Percentiles rank a stretch among this genome's conserved stretches.
phyloP scores from a whole-genome alignment of 73 alveolate genomes.

The Paramecium sexaurelia region DNA sequence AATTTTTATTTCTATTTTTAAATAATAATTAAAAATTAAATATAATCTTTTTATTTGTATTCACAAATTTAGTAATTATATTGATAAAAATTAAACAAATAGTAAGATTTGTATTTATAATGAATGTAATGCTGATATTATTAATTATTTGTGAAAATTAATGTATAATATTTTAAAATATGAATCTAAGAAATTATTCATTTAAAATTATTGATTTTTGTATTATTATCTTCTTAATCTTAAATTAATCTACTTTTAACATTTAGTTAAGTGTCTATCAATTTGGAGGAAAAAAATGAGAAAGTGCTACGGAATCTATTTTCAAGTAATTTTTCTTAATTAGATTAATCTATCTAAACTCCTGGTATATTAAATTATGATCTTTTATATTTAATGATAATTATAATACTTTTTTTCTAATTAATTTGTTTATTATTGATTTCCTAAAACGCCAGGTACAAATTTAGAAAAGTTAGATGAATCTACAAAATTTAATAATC shows the following conservation, averaged over 20 bases:
- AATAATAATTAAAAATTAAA: too few relatives aligned
- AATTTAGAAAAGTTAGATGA: not conserved
- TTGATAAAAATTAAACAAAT: too few relatives aligned
- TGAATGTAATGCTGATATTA: too few relatives aligned
- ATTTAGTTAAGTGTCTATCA: not conserved
- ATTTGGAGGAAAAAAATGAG: not conserved
- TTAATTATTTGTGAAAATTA: not conserved
- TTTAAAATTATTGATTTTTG: not conserved
- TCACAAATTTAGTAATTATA: too few relatives aligned
- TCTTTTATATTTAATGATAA: not conserved
- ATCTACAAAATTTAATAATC: not conserved
- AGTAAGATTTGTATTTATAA: too few relatives aligned
- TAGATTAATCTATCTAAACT: not conserved
- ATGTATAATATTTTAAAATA: not conserved
- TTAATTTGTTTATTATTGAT: not conserved
- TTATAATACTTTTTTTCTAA: not conserved
- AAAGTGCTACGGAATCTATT: not conserved
- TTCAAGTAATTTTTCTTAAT: not conserved
- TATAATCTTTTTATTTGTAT: too few relatives aligned
- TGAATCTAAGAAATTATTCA: not conserved
- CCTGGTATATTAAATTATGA: slow-evolving; percentile 3
- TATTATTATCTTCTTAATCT: not conserved
- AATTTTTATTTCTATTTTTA: too few relatives aligned
- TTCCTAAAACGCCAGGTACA: not conserved
- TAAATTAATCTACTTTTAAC: not conserved